These are phyloP conservation scores for Nakaseomyces delphensis DNA, from an alignment of 1,139 yeast species.

Conservation along the genomic window DNA sequence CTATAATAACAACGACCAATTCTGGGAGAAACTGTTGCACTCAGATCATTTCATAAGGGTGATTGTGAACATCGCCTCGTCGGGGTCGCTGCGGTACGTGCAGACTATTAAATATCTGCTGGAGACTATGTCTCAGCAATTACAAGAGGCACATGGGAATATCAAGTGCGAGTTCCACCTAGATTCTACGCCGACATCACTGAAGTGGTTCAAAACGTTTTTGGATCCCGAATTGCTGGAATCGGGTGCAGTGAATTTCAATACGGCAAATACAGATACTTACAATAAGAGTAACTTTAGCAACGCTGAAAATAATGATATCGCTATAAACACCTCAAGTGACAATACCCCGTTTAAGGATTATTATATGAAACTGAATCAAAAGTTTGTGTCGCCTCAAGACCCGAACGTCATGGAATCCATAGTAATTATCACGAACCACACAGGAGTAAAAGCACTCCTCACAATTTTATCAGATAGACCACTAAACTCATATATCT, in stretches of 20 bases:
- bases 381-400: slow-evolving; percentile 17
- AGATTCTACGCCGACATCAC: slow-evolving; percentile 26
- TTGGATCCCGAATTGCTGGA: slow-evolving; percentile 18
- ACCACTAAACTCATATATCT: slow-evolving; percentile 26
- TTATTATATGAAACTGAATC: slow-evolving; percentile 25
- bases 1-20: slow-evolving; percentile 19
- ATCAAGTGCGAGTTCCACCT: slow-evolving; percentile 19
- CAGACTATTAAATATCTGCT: slow-evolving; percentile 29
- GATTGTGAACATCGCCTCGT: slow-evolving; percentile 17
- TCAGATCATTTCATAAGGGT: slow-evolving; percentile 6
- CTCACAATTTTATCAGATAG: slow-evolving; percentile 30
- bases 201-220: slow-evolving; percentile 30
- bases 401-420: slow-evolving; percentile 17
- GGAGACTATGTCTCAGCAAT: slow-evolving; percentile 19
- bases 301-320: not conserved
- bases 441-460: slow-evolving; percentile 31
- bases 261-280: slow-evolving; percentile 9
- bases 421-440: slow-evolving; percentile 28
- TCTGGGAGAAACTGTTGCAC: slow-evolving; percentile 14
- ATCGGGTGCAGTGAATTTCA: slow-evolving; percentile 17
- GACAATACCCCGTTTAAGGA: slow-evolving; percentile 26
- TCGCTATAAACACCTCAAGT: slow-evolving; percentile 7
- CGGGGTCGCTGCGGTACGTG: slow-evolving; percentile 31
- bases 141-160: slow-evolving; percentile 11
- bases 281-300: slow-evolving; percentile 6